Base-by-base conservation (phyloP, 352 stramenopile species). In the Phytophthora megakarya region DNA sequence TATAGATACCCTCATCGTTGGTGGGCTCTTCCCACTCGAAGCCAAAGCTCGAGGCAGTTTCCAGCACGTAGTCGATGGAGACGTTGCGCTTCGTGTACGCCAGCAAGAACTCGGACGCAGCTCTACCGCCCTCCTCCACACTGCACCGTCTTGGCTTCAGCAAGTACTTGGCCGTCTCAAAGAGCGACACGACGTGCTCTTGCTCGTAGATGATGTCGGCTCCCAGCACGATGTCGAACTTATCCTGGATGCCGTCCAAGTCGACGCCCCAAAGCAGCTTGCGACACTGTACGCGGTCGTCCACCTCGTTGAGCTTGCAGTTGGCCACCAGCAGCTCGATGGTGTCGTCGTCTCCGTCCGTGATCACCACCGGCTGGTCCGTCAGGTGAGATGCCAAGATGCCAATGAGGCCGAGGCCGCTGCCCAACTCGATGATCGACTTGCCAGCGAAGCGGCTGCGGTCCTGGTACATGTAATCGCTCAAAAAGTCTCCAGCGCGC, bases 171-270 rank as follows among this genome's bases (percentile, higher is more conserved):
- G 75, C 79, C 10, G 76, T 86, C 19, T 79, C 50, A 42, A 88
- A 84, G 13, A 88, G 70, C 62, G 79, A 73, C 19, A 75, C 69
- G 2, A 88, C 76, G 45, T 80, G 76, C 25, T 84, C 74, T 58
- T 84, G 67, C 44, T 88, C 79, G 64, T 88, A 88, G 47, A 88
- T 86, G 54, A 88, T 84, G 46, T 88, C 79, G 18, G 79, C 79
- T 13, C 79, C 79, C 16, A 88, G 42, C 37, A 88, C 52, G 9
- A 86, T 48, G 55, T 88, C 76, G 50, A 81, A 88, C 45, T 70
- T 86, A 47, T 80, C 64, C 43, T 67, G 10, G 21, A 80, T 72
- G 47, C 72, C 46, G 18, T 81, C 67, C 19, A 86, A 37, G 44
- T 76, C 53, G 28, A 76, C 66, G 26, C 76, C 79, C 79, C 79